Evolutionary conservation across 768 basidiomycete species (phyloP), one percentile per base, ranked within the genome.

Genomic region (Chlorophyllum brunneum): DNA sequence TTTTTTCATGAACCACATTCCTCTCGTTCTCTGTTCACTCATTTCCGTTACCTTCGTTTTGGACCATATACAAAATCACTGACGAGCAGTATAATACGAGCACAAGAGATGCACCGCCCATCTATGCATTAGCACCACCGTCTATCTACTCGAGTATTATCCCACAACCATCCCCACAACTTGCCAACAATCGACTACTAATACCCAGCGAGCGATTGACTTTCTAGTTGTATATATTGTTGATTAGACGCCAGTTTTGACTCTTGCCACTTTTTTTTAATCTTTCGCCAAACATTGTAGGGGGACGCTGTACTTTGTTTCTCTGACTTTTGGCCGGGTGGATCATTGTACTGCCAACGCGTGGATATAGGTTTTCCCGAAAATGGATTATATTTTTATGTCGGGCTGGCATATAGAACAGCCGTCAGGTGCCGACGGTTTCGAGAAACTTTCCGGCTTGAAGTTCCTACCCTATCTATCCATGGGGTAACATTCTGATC

Each of bases 11-110:
- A 11, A 45, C 16, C 5, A 33, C 20, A 3, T 42, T 40, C 24
- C 41, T 40, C 34, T 36, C 31, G 11, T 42, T 44, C 26, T 13
- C 18, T 18, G 10, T 13, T 22, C 48, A 29, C 26, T 45, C 51
- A 20, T 52, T 52, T 20, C 18, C 30, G 24, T 33, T 31, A 29
- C 42, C 20, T 22, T 52, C 39, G 6, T 29, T 39, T 49, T 13
- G 48, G 48, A 49, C 48, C 11, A 34, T 15, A 40, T 27, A n/a
- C n/a, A 39, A 31, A 39, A 23, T 30, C 8, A 40, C 48, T 49
- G 37, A 48, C 37, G 37, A 27, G 37, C 16, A 18, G 47, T 38
- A 39, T 31, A 38, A 18, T 49, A 29, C 15, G 26, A 29, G 48
- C 38, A 29, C 26, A 15, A 30, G 26, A 20, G 38, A 30, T 27